Conservation (phyloP, 208 protist species). For the Kentomonas sorsogonicus region DNA sequence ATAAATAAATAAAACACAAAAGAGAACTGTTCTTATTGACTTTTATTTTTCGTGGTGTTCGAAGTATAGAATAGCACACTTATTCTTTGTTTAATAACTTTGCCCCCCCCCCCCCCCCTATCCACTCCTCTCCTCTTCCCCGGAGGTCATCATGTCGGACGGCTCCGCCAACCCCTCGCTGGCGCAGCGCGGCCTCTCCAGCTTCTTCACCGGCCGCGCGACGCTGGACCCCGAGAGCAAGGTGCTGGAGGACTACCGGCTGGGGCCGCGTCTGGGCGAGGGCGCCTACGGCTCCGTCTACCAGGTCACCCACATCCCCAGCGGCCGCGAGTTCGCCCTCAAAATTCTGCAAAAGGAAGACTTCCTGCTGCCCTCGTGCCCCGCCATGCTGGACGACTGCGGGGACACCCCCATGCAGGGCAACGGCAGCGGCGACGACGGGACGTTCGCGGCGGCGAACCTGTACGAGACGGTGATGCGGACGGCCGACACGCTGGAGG, state of each 20-base stretch:
- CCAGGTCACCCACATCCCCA: slow-evolving; percentile 68
- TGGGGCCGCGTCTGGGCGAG: slow-evolving; percentile 80
- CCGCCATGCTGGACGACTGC: background rate
- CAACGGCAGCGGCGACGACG: background rate
- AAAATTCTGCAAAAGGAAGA: slow-evolving; percentile 84
- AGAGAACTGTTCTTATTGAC: too few species aligned
- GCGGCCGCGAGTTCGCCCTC: slow-evolving; percentile 69
- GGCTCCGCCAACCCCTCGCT: too few species aligned
- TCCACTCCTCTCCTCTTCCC: too few species aligned
- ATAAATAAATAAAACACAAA: too few species aligned
- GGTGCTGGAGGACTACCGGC: slow-evolving; percentile 67
- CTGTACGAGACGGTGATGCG: background rate
- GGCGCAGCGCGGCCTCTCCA: too few species aligned
- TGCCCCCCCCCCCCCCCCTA: background rate
- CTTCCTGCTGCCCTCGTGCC: slow-evolving; percentile 32
- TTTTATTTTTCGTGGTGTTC: slow-evolving; percentile 4
- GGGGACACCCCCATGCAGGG: background rate
- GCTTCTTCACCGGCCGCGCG: slow-evolving; percentile 66
- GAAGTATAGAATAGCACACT: background rate
- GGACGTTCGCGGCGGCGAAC: background rate
- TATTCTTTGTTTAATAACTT: slow-evolving; percentile 10
- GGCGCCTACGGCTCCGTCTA: slow-evolving; percentile 89
- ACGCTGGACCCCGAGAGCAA: slow-evolving; percentile 62
- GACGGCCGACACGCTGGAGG: slow-evolving; percentile 29
- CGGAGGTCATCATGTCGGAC: too few species aligned